These are phyloP conservation scores for Schizophyllum amplum DNA, from an alignment of 1,284 basidiomycete species.

Conservation along the genomic window DNA sequence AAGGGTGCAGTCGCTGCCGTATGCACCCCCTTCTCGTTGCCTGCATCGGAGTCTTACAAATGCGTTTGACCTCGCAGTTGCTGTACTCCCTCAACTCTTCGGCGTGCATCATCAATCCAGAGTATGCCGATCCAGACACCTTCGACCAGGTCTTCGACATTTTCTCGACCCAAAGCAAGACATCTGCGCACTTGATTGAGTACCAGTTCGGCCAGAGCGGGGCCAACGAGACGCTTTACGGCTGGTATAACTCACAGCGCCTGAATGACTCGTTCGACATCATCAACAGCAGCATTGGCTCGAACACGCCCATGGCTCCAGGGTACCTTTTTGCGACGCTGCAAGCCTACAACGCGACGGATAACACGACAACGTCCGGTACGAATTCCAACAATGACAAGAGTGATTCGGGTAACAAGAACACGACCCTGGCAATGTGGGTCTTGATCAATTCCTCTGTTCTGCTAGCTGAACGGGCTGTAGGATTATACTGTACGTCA, in stretches of 20 bases:
- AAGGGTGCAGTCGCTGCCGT: conserved; percentile 75
- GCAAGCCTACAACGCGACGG: conserved; percentile 58
- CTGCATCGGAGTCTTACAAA: conserved; percentile 2
- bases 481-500: conserved; percentile 82
- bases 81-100: conserved; percentile 68
- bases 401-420: conserved; percentile 20
- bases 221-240: conserved; percentile 43
- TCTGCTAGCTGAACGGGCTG: conserved; percentile 1
- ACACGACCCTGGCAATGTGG: conserved; percentile 71
- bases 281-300: conserved; percentile 43
- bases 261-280: conserved; percentile 44
- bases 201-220: conserved; percentile 49
- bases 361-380: conserved; percentile 12
- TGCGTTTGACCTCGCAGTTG: conserved; percentile 34
- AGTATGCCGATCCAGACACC: conserved; percentile 55
- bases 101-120: conserved; percentile 68
- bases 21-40: conserved; percentile 19
- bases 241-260: conserved; percentile 47
- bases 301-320: conserved; percentile 31
- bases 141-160: conserved; percentile 77
- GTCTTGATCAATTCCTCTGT: conserved; percentile 1
- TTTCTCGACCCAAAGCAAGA: conserved; percentile 54
- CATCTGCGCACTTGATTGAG: conserved; percentile 48
- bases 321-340: conserved; percentile 66
- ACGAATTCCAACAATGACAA: conserved; percentile 10